phyloP scores from a whole-genome alignment of 441 rosid species.

The Raphanus hybrid region DNA sequence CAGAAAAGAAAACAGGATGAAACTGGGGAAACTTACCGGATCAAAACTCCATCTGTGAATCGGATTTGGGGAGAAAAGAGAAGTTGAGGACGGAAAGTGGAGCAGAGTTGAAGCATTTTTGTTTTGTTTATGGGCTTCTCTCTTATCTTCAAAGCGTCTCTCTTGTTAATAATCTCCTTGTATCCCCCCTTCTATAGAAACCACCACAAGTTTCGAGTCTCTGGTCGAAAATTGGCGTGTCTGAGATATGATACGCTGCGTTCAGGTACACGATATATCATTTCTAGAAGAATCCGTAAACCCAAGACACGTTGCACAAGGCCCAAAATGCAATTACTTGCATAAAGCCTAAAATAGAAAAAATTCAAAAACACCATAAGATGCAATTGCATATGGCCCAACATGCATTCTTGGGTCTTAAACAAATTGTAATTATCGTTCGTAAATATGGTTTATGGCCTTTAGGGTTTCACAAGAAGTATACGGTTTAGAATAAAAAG shows the following conservation, averaged over 20 bases:
- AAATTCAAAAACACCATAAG: background rate
- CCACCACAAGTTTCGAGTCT: slow-evolving; percentile 11
- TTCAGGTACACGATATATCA: background rate
- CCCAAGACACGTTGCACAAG: background rate
- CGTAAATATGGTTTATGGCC: no score
- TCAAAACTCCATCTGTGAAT: slow-evolving; percentile 24
- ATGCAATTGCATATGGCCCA: background rate
- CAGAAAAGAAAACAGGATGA: background rate
- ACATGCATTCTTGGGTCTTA: background rate
- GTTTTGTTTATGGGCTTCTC: background rate
- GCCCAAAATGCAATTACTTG: background rate
- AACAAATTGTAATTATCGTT: no score
- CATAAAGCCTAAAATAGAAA: background rate
- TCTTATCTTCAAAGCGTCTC: slow-evolving; percentile 35
- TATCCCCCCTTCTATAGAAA: slow-evolving; percentile 4
- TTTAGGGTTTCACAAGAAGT: no score
- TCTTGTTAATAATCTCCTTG: background rate
- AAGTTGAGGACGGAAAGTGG: slow-evolving; percentile 45
- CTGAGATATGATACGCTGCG: slow-evolving; percentile 13
- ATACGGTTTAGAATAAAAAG: no score
- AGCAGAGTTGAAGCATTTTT: slow-evolving; percentile 49
- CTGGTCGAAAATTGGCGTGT: background rate
- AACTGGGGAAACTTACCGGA: slow-evolving; percentile 38
- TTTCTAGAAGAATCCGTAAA: background rate
- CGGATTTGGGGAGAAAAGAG: slow-evolving; percentile 39